Conservation (phyloP, 116 monocot genomes). For the Cymodocea nodosa region DNA sequence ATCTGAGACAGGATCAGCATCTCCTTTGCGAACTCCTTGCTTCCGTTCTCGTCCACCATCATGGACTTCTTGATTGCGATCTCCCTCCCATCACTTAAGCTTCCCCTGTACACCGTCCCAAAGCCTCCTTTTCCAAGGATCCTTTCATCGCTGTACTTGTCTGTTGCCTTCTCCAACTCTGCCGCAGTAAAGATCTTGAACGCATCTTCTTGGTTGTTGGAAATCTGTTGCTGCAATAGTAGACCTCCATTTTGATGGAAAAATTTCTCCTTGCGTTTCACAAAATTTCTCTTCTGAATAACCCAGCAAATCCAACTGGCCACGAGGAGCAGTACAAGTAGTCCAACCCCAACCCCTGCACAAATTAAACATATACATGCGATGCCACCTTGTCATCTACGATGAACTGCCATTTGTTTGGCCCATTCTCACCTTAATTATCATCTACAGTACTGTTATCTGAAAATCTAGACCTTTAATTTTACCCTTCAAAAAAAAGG, state of each 20-base stretch:
- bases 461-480: too few species aligned
- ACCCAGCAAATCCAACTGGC: background rate
- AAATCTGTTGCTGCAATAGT: constrained; percentile 28
- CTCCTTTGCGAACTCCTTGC: constrained; percentile 29
- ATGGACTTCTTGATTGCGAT: constrained; percentile 42
- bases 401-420: too few species aligned
- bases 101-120: constrained; percentile 34
- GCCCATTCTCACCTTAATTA: too few species aligned
- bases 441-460: too few species aligned
- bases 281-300: constrained; percentile 6
- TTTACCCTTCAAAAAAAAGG: too few species aligned
- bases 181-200: constrained; percentile 21
- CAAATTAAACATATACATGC: too few species aligned
- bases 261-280: constrained; percentile 21
- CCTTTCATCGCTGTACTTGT: constrained; percentile 4
- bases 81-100: constrained; percentile 9
- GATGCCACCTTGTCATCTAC: too few species aligned
- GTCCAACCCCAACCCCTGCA: constrained; percentile 5
- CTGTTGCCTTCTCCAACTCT: constrained; percentile 26
- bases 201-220: constrained; percentile 4
- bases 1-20: constrained; percentile 29
- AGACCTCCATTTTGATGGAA: constrained; percentile 31
- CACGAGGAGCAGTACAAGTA: constrained; percentile 7
- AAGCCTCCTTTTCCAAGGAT: constrained; percentile 23
- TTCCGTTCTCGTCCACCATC: constrained; percentile 25